phyloP scores from a whole-genome alignment of 2,329 filamentous ascomycete species.

The Xylariaceae sp. region DNA sequence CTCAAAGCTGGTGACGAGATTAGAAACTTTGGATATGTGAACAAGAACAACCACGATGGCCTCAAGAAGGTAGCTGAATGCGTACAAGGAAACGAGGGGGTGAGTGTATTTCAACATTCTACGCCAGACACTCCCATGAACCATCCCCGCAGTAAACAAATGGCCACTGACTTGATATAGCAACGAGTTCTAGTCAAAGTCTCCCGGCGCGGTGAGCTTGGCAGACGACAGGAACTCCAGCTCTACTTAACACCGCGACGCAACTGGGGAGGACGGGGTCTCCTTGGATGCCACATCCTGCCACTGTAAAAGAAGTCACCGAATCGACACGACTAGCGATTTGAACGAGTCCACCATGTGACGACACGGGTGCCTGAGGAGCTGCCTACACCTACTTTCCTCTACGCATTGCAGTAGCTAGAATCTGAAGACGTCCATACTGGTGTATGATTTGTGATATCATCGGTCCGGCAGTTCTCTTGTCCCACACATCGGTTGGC shows the following conservation, averaged over 20 bases:
- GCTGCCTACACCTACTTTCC: neutral
- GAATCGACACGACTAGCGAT: neutral
- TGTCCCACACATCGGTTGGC: neutral
- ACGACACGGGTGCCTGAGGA: neutral
- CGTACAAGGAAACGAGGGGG: conserved; percentile 84
- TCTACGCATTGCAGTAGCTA: neutral
- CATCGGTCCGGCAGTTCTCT: neutral
- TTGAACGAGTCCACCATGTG: neutral
- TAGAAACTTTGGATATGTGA: conserved; percentile 77
- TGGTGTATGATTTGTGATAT: neutral
- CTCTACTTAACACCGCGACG: conserved; percentile 69
- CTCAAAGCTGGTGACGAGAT: conserved; percentile 76
- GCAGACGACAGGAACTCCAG: conserved; percentile 52
- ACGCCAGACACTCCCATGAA: neutral
- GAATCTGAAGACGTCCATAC: neutral
- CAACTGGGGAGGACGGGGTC: conserved; percentile 84
- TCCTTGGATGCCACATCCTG: conserved; percentile 86
- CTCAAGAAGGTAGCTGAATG: conserved; percentile 82
- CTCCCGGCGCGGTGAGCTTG: conserved; percentile 43
- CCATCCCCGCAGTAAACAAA: neutral
- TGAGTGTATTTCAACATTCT: conserved; percentile 45
- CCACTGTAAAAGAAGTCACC: conserved; percentile 51
- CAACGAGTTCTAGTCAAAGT: conserved; percentile 65
- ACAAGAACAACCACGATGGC: conserved; percentile 78
- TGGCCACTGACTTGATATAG: conserved; percentile 39